phyloP scores from a whole-genome alignment of 2,329 filamentous ascomycete genomes.

The Penicillium janthinellum region DNA sequence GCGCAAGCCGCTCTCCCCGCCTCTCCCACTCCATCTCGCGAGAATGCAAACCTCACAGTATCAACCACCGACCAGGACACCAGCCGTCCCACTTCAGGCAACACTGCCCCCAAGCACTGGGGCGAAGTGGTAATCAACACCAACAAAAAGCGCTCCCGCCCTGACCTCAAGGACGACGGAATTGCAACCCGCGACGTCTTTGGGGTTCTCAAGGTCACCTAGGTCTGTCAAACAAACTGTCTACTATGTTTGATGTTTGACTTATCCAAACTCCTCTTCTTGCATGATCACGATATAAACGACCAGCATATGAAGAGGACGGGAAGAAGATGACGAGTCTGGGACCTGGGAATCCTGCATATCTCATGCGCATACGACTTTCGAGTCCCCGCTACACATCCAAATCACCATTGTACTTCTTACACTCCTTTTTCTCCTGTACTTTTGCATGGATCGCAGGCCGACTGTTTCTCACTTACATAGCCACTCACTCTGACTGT shows the following conservation, averaged over 20 bases:
- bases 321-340: conserved; percentile 1
- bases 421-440: conserved; percentile 3
- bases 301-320: conserved; percentile 7
- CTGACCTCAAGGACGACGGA: conserved; percentile 27
- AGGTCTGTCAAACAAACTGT: conserved; percentile 8
- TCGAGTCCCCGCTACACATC: background rate
- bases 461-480: conserved; percentile 30
- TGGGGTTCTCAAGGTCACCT: conserved; percentile 42
- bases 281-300: conserved; percentile 19
- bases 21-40: conserved; percentile 21
- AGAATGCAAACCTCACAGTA: conserved; percentile 20
- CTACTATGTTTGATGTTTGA: background rate
- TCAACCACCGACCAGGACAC: conserved; percentile 11
- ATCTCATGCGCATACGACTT: background rate
- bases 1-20: conserved; percentile 40
- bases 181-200: conserved; percentile 39
- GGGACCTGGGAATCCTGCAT: conserved; percentile 7
- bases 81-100: conserved; percentile 19
- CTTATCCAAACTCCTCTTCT: background rate
- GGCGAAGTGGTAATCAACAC: conserved; percentile 48
- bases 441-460: conserved; percentile 32
- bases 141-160: conserved; percentile 36
- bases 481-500: conserved; percentile 20
- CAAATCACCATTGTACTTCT: background rate
- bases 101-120: conserved; percentile 45